A percentile compares a stretch with the other conserved stretches of the same genome.
phyloP scores from a whole-genome alignment of 495 filamentous ascomycete species.

The Pseudevernia furfuracea region DNA sequence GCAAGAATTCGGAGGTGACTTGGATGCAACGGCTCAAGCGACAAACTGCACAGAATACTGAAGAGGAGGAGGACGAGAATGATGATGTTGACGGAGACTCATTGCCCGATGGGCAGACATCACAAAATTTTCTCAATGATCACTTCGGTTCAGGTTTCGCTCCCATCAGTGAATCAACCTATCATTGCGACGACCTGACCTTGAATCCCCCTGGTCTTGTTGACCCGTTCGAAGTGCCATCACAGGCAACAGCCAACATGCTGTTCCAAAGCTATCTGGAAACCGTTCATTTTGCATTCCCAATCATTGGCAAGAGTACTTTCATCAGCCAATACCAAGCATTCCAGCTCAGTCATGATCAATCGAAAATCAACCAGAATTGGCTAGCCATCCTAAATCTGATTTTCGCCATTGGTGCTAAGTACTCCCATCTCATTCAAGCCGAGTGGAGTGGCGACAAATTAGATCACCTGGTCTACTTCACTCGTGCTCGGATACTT shows the following conservation, averaged over 20 bases:
- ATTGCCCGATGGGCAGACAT: conserved; percentile 30
- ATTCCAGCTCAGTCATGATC: conserved; percentile 35
- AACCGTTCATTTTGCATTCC: conserved; percentile 53
- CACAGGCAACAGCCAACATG: conserved; percentile 44
- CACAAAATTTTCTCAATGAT: neutral
- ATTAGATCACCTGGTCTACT: conserved; percentile 52
- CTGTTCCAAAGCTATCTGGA: conserved; percentile 51
- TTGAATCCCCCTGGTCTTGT: conserved; percentile 42
- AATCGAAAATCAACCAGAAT: conserved; percentile 32
- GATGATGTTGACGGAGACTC: conserved; percentile 25
- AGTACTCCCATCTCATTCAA: conserved; percentile 48
- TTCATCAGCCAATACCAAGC: conserved; percentile 41
- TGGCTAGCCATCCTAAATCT: conserved; percentile 60
- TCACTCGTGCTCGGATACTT: conserved; percentile 52
- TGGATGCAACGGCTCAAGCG: conserved; percentile 49
- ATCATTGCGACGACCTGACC: conserved; percentile 53
- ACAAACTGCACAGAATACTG: conserved; percentile 31
- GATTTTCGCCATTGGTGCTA: conserved; percentile 57
- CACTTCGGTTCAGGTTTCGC: neutral
- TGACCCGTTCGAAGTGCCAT: conserved; percentile 48
- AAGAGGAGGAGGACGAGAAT: conserved; percentile 18
- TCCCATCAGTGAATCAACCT: conserved; percentile 41
- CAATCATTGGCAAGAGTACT: conserved; percentile 48
- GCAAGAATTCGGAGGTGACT: conserved; percentile 56
- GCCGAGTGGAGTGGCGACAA: conserved; percentile 43